Base-by-base conservation (phyloP, 208 protist genomes). In the Zelonia costaricensis region DNA sequence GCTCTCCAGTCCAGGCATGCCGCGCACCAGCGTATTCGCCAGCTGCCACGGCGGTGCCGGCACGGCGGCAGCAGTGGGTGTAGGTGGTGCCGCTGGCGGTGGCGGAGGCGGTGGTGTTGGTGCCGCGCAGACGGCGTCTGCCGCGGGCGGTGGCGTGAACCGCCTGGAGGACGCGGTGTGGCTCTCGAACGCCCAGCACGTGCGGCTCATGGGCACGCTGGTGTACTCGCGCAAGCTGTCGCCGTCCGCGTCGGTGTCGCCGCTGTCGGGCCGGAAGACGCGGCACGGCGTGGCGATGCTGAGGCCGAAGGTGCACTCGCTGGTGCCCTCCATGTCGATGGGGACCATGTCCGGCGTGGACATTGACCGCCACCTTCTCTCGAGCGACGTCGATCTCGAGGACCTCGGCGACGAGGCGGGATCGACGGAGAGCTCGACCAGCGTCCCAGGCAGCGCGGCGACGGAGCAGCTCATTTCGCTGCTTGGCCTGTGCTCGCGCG, bases 181-280 rank as follows among this genome's bases (percentile, higher is more conserved):
- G 52, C 31, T 73, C n/a, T 62, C 51, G n/a, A 47, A 66, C 22
- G 57, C 66, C 12, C 3, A 44, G 36, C 66, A 73, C 30, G 52
- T 73, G 16, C 66, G 66, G 12, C 66, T 39, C 15, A 73, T 73
- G 66, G 52, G 66, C 58, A 73, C 52, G 3, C 66, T 73, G 6
- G 44, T 66, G 16, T 60, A 30, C 43, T 39, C 51, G 5, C 28
- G 58, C 27, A 66, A 61, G 39, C 40, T 61, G 4, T 43, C 57
- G 12, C 46, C 65, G 4, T 59, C 35, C 23, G 35, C 36, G n/a
- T 42, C 57, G 4, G 46, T 31, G 33, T 42, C 57, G 22, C 36
- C 57, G 9, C 53, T 30, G 42, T 4, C 10, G 10, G 49, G 49
- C 1, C 48, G 46, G 18, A 58, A 42, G 49, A 4, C 56, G 1